phyloP scores from a whole-genome alignment of 163 green algal species.

The Chloromonas sp. region DNA sequence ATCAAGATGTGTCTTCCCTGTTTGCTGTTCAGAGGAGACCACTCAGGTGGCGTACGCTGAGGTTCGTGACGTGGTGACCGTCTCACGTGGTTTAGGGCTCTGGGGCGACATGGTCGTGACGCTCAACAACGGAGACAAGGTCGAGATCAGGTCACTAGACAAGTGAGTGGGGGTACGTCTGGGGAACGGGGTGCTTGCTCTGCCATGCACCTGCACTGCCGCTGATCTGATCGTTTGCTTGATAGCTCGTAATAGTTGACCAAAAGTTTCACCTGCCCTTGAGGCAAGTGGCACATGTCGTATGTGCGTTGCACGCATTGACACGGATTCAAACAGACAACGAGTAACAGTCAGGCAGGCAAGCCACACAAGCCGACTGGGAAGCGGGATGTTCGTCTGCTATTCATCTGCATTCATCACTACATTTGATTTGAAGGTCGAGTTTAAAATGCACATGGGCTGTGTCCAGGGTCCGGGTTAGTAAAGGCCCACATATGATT shows the following conservation, averaged over 20 bases:
- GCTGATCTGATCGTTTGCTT: neutral
- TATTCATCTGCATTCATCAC: too few relatives aligned
- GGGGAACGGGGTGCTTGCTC: neutral
- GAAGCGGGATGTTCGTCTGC: too few relatives aligned
- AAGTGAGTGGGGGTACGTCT: conserved; percentile 32
- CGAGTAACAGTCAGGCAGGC: neutral
- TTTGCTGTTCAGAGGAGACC: conserved; percentile 62
- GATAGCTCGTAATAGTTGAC: neutral
- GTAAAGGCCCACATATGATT: neutral
- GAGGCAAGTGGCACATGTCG: neutral
- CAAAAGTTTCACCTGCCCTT: neutral
- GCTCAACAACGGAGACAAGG: conserved; percentile 78
- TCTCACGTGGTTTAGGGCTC: conserved; percentile 73
- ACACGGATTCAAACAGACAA: neutral
- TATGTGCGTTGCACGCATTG: too few relatives aligned
- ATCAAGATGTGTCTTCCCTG: neutral
- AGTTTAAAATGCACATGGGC: neutral
- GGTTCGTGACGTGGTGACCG: conserved; percentile 68
- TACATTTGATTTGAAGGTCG: neutral
- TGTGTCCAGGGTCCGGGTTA: neutral
- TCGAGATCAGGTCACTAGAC: conserved; percentile 83
- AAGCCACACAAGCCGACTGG: neutral
- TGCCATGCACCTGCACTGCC: too few relatives aligned
- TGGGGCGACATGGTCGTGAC: conserved; percentile 95
- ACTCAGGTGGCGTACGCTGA: conserved; percentile 81